Evolutionary conservation across 352 stramenopile genomes (phyloP), one percentile per base, ranked within the genome.

Genomic region (Globisporangium radiosum): DNA sequence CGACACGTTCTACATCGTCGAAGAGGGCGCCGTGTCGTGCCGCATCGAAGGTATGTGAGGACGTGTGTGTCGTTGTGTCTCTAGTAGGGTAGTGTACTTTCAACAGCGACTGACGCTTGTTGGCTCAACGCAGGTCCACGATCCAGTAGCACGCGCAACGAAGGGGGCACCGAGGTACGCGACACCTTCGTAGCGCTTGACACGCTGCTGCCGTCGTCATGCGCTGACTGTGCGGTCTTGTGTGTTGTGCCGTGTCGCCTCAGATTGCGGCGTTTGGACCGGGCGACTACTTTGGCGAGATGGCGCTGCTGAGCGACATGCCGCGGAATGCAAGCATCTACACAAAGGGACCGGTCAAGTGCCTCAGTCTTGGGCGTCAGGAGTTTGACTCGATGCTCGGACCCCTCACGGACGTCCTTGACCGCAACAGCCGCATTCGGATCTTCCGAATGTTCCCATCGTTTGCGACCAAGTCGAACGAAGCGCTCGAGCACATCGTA

Each of bases 241-340:
- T 33, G 25, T 33, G 25, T 33, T 33, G 25, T 33, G 25, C 25
- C 25, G 25, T 33, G 25, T 33, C 25, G 25, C 25, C 25, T 33
- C 57, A 91, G 65, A 73, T 91, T 47, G 78, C 81, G 13, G 70
- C 69, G 51, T 83, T 88, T 33, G 69, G 69, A 4, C 73, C 75
- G 1, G 85, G 88, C 14, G 86, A 90, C 45, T 97, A 95, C 66
- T 97, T 97, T 63, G 90, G 90, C n/a, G 90, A 97, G 63, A 88
- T 89, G 70, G 86, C 89, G n/a, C 72, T 97, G 47, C 73, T 97
- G n/a, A 87, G 85, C 49, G 78, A 93, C 53, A 89, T 96, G 81
- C 83, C 82, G 5, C 80, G 87, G 14, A 91, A 91, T 47, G 80
- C 78, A 42, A 91, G 75, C 38, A 79, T 91, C 59, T 77, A 72